These are phyloP conservation scores for Cucurbita maxima DNA, from an alignment of 306 rosid genomes.

Conservation along the genomic window DNA sequence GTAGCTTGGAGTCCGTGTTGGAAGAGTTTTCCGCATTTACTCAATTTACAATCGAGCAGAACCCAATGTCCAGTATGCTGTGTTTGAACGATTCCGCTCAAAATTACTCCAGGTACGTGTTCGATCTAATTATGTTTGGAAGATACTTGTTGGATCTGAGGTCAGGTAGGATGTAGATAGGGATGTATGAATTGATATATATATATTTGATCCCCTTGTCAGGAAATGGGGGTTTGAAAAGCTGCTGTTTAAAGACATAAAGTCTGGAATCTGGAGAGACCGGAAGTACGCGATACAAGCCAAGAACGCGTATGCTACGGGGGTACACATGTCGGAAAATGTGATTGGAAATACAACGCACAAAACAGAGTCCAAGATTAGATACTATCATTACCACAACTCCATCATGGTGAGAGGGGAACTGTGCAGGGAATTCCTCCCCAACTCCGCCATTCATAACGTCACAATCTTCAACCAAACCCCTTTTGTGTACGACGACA, in stretches of 20 bases:
- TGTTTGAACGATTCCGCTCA: constrained; percentile 21
- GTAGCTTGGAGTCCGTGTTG: constrained; percentile 16
- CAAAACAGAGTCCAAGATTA: constrained; percentile 23
- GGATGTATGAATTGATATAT: no score
- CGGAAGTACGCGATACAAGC: constrained; percentile 28
- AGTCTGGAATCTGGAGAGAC: constrained; percentile 23
- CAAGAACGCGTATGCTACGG: constrained; percentile 25
- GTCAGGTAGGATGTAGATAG: no score
- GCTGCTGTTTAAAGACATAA: constrained; percentile 19
- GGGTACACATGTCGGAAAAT: constrained; percentile 36
- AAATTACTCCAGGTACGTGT: constrained; percentile 11
- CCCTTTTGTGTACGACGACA: constrained; percentile 18
- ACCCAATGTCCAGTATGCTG: constrained; percentile 25
- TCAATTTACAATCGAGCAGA: constrained; percentile 28
- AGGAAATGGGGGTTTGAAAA: constrained; percentile 36
- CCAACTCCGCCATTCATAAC: constrained; percentile 13
- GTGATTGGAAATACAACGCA: constrained; percentile 24
- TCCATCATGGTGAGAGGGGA: constrained; percentile 19
- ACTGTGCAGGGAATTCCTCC: constrained; percentile 17
- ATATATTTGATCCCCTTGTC: neutral
- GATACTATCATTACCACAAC: constrained; percentile 29
- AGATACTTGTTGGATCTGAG: neutral
- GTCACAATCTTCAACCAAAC: constrained; percentile 13
- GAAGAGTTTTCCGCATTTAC: constrained; percentile 16
- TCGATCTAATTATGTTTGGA: neutral